A percentile compares a stretch with the other conserved stretches of the same genome.
These are phyloP conservation scores for Dryadomyces quercivorus DNA, from an alignment of 2,329 filamentous ascomycete genomes.

Conservation along the genomic window DNA sequence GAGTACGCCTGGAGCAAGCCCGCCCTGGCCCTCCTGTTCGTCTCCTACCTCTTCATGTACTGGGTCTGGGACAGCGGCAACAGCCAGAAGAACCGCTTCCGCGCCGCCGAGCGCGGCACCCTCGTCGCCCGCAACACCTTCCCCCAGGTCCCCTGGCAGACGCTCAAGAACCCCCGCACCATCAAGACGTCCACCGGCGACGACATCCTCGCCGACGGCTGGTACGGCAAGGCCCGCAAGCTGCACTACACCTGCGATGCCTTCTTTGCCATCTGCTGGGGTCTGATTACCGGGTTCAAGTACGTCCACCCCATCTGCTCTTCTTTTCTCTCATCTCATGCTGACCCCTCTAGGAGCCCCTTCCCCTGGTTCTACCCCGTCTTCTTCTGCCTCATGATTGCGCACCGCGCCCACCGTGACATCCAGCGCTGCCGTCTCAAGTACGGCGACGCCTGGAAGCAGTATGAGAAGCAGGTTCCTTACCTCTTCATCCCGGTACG, in stretches of 20 bases:
- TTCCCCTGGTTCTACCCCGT: conserved; percentile 87
- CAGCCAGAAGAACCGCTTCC: conserved; percentile 76
- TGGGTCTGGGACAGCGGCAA: conserved; percentile 79
- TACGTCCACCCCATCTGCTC: no score
- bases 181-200: conserved; percentile 59
- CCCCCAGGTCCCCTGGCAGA: conserved; percentile 70
- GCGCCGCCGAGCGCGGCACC: conserved; percentile 55
- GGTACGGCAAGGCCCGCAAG: conserved; percentile 65
- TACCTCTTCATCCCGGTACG: conserved; percentile 33
- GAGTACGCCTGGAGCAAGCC: conserved; percentile 56
- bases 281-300: conserved; percentile 64
- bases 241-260: conserved; percentile 72
- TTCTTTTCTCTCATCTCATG: no score
- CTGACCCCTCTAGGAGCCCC: conserved; percentile 35
- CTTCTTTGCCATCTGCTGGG: conserved; percentile 69
- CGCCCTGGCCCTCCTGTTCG: conserved; percentile 47
- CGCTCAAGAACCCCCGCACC: conserved; percentile 56
- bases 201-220: conserved; percentile 62
- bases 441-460: conserved; percentile 40
- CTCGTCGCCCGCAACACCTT: conserved; percentile 56
- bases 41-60: conserved; percentile 60
- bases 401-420: conserved; percentile 65
- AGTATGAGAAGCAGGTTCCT: conserved; percentile 15
- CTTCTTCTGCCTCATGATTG: conserved; percentile 75
- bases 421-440: conserved; percentile 65